Conservation (phyloP, 768 basidiomycete species). For the Lentinus tigrinus region DNA sequence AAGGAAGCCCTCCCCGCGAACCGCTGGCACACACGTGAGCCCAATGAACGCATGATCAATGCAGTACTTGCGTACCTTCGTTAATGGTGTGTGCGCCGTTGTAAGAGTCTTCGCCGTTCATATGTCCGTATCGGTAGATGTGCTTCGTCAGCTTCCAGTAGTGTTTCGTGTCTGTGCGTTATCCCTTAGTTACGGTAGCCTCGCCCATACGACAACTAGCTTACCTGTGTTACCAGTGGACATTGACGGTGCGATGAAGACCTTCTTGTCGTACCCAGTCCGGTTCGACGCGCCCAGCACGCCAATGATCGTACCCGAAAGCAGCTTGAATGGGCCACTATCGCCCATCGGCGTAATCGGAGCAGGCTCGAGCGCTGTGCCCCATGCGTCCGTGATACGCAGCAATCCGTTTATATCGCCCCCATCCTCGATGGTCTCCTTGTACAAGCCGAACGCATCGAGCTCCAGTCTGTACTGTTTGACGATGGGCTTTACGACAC, state of each 20-base stretch:
- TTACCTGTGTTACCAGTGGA: conserved; percentile 23
- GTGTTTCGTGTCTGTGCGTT: conserved; percentile 38
- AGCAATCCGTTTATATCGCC: conserved; percentile 36
- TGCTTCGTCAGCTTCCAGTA: conserved; percentile 49
- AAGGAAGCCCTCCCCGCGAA: conserved; percentile 50
- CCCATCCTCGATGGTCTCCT: conserved; percentile 29
- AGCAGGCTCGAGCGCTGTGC: conserved; percentile 60
- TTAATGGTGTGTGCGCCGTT: conserved; percentile 67
- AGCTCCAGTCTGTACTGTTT: conserved; percentile 56
- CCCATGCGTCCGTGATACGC: conserved; percentile 46
- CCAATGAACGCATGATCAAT: not conserved
- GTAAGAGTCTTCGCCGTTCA: conserved; percentile 23
- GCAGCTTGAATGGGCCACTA: conserved; percentile 30
- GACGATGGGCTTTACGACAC: conserved; percentile 45
- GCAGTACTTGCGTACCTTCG: conserved; percentile 48
- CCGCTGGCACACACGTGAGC: conserved; percentile 38
- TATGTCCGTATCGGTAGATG: conserved; percentile 65
- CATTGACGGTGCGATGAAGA: conserved; percentile 28
- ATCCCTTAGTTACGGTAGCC: no score
- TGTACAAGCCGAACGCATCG: conserved; percentile 48
- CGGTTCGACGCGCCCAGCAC: conserved; percentile 22
- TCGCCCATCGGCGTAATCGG: conserved; percentile 51
- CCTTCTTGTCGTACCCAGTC: conserved; percentile 21
- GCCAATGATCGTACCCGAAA: conserved; percentile 34
- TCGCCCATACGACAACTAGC: not conserved